A percentile compares a stretch with the other conserved stretches of the same genome.
phyloP scores from a whole-genome alignment of 768 basidiomycete genomes.

The Suillus bovinus region DNA sequence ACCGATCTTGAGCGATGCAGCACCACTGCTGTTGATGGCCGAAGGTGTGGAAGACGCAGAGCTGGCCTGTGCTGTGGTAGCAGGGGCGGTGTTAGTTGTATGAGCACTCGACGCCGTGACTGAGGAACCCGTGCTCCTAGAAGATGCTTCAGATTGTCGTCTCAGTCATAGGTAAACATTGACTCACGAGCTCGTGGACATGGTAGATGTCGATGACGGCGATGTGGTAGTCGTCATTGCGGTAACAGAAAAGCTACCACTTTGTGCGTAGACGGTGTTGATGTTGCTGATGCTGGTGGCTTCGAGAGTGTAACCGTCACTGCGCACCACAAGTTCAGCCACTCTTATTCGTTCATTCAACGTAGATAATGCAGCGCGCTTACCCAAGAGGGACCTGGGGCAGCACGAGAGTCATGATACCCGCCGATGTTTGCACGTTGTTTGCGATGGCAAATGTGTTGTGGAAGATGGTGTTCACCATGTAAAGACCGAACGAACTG shows the following conservation, averaged over 20 bases:
- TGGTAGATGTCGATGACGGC: slow-evolving; percentile 16
- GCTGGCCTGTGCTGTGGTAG: slow-evolving; percentile 14
- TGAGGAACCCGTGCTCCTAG: background rate
- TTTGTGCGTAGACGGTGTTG: slow-evolving; percentile 42
- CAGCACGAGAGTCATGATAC: slow-evolving; percentile 39
- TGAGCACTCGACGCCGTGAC: background rate
- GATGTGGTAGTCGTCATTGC: slow-evolving; percentile 13
- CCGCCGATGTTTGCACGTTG: slow-evolving; percentile 44
- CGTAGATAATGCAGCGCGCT: background rate
- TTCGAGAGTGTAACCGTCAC: slow-evolving; percentile 48
- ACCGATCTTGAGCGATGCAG: slow-evolving; percentile 34
- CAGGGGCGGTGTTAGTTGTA: slow-evolving; percentile 17
- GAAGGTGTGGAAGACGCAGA: slow-evolving; percentile 26
- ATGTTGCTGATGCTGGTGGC: slow-evolving; percentile 42
- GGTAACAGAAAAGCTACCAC: slow-evolving; percentile 44
- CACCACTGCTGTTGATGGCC: slow-evolving; percentile 23
- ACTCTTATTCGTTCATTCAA: background rate
- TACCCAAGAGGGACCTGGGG: slow-evolving; percentile 52
- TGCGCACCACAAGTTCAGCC: slow-evolving; percentile 20
- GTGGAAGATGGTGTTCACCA: slow-evolving; percentile 52
- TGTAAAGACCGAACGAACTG: slow-evolving; percentile 42
- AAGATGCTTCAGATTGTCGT: background rate
- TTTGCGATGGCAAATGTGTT: slow-evolving; percentile 54
- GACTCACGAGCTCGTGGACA: slow-evolving; percentile 17
- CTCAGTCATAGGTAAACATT: background rate